Percentiles rank a stretch among this genome's conserved stretches.
Conservation (phyloP, 441 rosid genomes). For the Isatis lusitanica region DNA sequence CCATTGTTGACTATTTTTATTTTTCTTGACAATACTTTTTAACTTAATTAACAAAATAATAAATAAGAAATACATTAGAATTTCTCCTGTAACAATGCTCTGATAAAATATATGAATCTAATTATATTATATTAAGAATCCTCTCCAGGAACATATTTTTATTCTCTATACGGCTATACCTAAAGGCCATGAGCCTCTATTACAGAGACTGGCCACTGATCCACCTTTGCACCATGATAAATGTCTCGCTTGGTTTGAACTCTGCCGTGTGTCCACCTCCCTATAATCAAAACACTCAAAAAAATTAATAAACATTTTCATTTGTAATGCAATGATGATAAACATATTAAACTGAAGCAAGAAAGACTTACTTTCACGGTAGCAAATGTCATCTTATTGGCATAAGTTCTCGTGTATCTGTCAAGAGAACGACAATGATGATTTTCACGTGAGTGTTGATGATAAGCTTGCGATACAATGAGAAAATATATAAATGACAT, state of each 20-base stretch:
- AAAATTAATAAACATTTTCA: background rate
- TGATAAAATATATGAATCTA: no score
- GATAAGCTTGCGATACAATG: constrained; percentile 23
- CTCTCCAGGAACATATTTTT: background rate
- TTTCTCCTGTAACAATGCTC: no score
- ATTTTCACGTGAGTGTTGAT: constrained; percentile 25
- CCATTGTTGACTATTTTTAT: no score
- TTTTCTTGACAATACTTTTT: no score
- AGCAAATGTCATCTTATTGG: constrained; percentile 16
- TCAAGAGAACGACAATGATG: background rate
- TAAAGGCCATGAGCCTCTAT: background rate
- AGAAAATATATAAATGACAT: background rate
- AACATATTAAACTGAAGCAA: background rate
- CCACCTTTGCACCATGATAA: constrained; percentile 28
- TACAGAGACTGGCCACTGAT: constrained; percentile 24
- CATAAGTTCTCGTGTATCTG: constrained; percentile 8
- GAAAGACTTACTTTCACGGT: background rate
- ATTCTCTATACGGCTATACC: background rate
- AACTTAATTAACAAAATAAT: no score
- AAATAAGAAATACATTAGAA: no score
- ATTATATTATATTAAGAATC: no score
- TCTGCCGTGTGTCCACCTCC: constrained; percentile 61
- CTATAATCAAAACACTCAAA: constrained; percentile 25
- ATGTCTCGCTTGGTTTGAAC: constrained; percentile 40
- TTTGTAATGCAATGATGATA: background rate